Evolutionary conservation across 139 green algal species (phyloP), one percentile per base, ranked within the genome.

Genomic region (Pedinophyceae sp.): DNA sequence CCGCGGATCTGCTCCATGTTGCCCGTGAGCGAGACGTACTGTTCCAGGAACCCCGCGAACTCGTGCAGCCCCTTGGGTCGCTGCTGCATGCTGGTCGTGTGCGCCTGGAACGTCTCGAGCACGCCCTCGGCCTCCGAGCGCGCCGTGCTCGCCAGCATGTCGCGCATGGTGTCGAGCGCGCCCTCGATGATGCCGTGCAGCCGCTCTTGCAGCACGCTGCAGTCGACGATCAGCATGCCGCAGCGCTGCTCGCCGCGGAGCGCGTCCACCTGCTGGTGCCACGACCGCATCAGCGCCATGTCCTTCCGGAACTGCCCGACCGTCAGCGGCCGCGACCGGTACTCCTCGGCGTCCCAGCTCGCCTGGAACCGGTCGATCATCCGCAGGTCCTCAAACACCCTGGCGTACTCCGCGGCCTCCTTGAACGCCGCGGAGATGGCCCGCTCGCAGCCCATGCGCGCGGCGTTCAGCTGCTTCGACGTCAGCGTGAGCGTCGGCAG

Each of bases 161-260:
- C 29, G 41, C 65, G 66, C 23, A 75, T 62, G 19, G 29, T 29
- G 6, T 69, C 67, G 20, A 75, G 57, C 30, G 61, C 59, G 10
- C 50, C 40, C 20, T 51, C 15, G 23, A 59, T 61, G 16, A 57
- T 58, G 2, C 25, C n/a, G 16, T 50, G 20, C 2, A 73, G 65
- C 1, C 20, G 16, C 38, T 61, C 58, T 22, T 59, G 60, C 27
- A 73, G 54, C 6, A n/a, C 25, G 45, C 49, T 60, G 17, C 43
- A 59, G 58, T 70, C 62, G 24, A 70, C 50, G 40, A 50, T 50
- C 20, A 75, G 46, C 46, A 67, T 46, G 19, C 67, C 62, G 41
- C 49, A 38, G 51, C 67, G 65, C 18, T 70, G 40, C 17, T 30
- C 41, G 27, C 62, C 58, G 7, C 27, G 34, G 16, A 20, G 27